phyloP scores from a whole-genome alignment of 2,329 filamentous ascomycete genomes.

The Fusarium subglutinans region DNA sequence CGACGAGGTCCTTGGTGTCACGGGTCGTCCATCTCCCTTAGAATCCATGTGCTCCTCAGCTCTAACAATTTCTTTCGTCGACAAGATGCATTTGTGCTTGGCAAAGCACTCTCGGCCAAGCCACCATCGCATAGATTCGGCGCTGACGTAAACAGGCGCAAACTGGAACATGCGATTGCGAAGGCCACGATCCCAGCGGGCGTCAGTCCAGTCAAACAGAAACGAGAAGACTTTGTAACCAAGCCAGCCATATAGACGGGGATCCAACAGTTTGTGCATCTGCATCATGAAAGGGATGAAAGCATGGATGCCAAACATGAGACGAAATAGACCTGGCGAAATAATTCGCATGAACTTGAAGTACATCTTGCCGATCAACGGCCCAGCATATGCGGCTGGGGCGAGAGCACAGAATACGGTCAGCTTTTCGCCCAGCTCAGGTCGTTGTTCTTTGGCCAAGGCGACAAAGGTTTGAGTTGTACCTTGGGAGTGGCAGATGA shows the following conservation, averaged over 20 bases:
- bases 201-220: slow-evolving; percentile 88
- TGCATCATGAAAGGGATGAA: slow-evolving; percentile 96
- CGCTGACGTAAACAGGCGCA: slow-evolving; percentile 87
- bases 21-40: slow-evolving; percentile 16
- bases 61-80: slow-evolving; percentile 75
- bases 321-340: slow-evolving; percentile 76
- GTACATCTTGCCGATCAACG: slow-evolving; percentile 85
- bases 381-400: slow-evolving; percentile 89
- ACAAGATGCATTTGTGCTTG: slow-evolving; percentile 83
- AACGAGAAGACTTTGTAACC: slow-evolving; percentile 92
- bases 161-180: slow-evolving; percentile 90
- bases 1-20: slow-evolving; percentile 36
- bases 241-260: slow-evolving; percentile 77
- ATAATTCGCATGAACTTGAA: slow-evolving; percentile 92
- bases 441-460: slow-evolving; percentile 87
- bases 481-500: slow-evolving; percentile 90
- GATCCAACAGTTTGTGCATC: slow-evolving; percentile 74
- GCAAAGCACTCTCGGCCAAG: slow-evolving; percentile 85
- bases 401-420: slow-evolving; percentile 92
- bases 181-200: slow-evolving; percentile 82
- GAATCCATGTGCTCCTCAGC: slow-evolving; percentile 72
- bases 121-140: slow-evolving; percentile 97
- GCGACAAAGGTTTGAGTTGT: slow-evolving; percentile 90
- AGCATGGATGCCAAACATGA: slow-evolving; percentile 89
- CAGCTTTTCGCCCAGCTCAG: slow-evolving; percentile 82